phyloP scores from a whole-genome alignment of 306 rosid genomes.

The Crotalaria pallida region DNA sequence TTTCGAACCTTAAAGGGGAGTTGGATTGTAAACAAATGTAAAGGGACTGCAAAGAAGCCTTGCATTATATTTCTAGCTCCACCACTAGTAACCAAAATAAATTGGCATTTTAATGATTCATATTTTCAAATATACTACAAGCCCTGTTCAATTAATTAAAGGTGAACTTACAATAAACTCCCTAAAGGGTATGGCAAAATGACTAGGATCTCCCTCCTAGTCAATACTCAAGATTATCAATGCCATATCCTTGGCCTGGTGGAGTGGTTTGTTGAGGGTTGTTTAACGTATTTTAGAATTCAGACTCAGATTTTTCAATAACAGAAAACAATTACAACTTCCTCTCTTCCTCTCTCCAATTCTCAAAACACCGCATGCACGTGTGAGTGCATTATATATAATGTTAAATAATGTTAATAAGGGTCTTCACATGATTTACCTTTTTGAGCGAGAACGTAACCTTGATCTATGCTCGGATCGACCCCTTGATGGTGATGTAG shows the following conservation, averaged over 20 bases:
- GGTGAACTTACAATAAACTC: neutral
- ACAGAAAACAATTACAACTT: too few relatives aligned
- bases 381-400: too few relatives aligned
- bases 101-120: neutral
- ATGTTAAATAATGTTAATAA: neutral
- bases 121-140: neutral
- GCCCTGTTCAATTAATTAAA: neutral
- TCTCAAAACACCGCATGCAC: too few relatives aligned
- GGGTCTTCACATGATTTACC: constrained; percentile 36
- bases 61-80: neutral
- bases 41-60: neutral
- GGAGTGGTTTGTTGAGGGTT: too few relatives aligned
- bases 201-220: too few relatives aligned
- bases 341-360: too few relatives aligned
- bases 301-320: too few relatives aligned
- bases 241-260: too few relatives aligned
- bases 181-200: neutral
- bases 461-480: constrained; percentile 76
- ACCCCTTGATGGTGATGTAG: constrained; percentile 40
- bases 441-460: constrained; percentile 90
- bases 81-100: neutral
- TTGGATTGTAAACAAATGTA: neutral
- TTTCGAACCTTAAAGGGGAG: too few relatives aligned
- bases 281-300: too few relatives aligned
- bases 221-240: neutral